These are phyloP conservation scores for Avena sativa DNA, from an alignment of 176 grass and related monocot genomes.

Conservation along the genomic window DNA sequence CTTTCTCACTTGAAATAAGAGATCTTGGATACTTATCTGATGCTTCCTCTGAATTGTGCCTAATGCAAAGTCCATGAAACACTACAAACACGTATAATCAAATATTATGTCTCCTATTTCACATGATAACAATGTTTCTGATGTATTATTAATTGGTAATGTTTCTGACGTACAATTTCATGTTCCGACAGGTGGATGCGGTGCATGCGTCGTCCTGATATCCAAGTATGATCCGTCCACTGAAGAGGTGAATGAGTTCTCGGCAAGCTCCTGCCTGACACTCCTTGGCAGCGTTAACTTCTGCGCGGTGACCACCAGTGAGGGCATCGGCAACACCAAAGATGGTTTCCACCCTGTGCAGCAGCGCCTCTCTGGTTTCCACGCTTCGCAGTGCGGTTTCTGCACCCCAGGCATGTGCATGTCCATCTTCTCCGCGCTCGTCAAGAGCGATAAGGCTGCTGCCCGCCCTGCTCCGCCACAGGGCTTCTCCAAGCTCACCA, in stretches of 20 bases:
- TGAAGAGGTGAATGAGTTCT: conserved; percentile 55
- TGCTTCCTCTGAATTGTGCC: background rate
- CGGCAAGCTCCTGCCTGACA: conserved; percentile 70
- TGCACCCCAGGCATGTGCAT: conserved; percentile 94
- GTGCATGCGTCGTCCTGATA: conserved; percentile 81
- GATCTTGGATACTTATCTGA: background rate
- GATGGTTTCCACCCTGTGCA: conserved; percentile 69
- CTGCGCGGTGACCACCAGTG: conserved; percentile 67
- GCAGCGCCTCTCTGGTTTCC: conserved; percentile 70
- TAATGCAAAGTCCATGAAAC: background rate
- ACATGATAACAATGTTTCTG: background rate
- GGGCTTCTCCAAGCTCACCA: conserved; percentile 73
- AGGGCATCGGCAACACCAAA: conserved; percentile 60
- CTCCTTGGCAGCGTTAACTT: conserved; percentile 61
- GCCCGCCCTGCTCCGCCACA: conserved; percentile 26
- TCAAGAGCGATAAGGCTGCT: background rate
- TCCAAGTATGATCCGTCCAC: conserved; percentile 65
- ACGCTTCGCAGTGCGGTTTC: conserved; percentile 88
- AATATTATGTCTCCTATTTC: background rate
- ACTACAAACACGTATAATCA: background rate
- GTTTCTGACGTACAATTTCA: background rate
- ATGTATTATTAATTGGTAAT: background rate
- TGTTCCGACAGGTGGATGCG: conserved; percentile 72
- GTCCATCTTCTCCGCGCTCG: conserved; percentile 77
- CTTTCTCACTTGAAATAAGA: background rate